These are phyloP conservation scores for Xylariaceae sp. DNA, from an alignment of 2,329 filamentous ascomycete species.

Conservation along the genomic window DNA sequence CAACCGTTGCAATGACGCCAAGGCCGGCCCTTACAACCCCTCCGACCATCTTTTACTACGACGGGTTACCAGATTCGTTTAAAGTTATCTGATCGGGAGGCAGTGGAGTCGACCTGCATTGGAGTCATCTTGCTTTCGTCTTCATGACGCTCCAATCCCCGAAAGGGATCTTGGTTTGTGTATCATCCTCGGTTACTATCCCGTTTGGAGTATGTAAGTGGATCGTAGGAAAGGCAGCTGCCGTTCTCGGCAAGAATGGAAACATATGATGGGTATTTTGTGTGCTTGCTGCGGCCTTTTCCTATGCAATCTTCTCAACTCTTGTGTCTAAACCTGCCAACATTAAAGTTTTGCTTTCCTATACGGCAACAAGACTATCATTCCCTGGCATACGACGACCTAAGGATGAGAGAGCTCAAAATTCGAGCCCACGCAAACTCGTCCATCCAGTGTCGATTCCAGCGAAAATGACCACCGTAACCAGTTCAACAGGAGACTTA, in stretches of 20 bases:
- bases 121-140: constrained; percentile 27
- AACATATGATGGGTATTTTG: constrained; percentile 20
- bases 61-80: constrained; percentile 36
- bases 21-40: constrained; percentile 13
- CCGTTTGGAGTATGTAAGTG: constrained; percentile 12
- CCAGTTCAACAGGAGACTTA: constrained; percentile 16
- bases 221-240: constrained; percentile 13
- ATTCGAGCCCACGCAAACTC: constrained; percentile 7
- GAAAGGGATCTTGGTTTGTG: constrained; percentile 26
- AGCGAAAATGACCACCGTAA: not conserved
- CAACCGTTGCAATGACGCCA: constrained; percentile 14
- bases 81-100: constrained; percentile 38
- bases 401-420: constrained; percentile 7
- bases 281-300: constrained; percentile 17
- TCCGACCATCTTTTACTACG: constrained; percentile 18
- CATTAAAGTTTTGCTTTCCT: constrained; percentile 12
- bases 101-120: constrained; percentile 24
- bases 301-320: constrained; percentile 10
- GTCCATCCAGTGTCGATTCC: constrained; percentile 7
- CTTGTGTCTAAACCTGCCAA: constrained; percentile 10
- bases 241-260: constrained; percentile 30
- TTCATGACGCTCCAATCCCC: constrained; percentile 22
- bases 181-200: constrained; percentile 9
- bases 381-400: constrained; percentile 1
- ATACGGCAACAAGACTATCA: constrained; percentile 6